These are phyloP conservation scores for Saxophila tyrrhenica DNA, from an alignment of 495 filamentous ascomycete species.

Conservation along the genomic window DNA sequence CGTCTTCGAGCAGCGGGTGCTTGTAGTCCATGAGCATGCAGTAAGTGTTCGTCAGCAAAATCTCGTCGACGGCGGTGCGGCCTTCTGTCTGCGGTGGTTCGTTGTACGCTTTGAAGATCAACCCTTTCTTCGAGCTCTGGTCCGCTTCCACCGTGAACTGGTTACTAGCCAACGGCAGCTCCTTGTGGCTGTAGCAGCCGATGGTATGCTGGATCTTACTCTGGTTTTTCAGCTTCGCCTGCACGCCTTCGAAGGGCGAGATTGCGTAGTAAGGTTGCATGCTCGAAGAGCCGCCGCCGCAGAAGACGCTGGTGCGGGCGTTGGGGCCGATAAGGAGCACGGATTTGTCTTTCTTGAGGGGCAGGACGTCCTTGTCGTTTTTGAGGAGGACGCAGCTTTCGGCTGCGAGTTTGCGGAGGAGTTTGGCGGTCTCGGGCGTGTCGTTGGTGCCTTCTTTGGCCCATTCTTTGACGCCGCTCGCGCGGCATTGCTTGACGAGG, in stretches of 20 bases:
- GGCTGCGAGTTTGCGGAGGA: conserved; percentile 19
- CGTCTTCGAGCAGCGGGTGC: conserved; percentile 42
- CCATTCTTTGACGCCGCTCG: conserved; percentile 48
- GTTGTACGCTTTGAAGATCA: conserved; percentile 50
- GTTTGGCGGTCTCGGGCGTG: conserved; percentile 34
- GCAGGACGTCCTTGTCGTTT: conserved; percentile 24
- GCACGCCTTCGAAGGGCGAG: conserved; percentile 57
- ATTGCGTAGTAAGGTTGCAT: conserved; percentile 70
- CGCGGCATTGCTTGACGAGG: conserved; percentile 51
- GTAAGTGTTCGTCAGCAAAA: conserved; percentile 42
- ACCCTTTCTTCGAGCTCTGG: conserved; percentile 37
- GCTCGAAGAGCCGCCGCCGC: conserved; percentile 71
- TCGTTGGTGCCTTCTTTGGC: conserved; percentile 32
- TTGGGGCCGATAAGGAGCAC: conserved; percentile 76
- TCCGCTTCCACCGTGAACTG: conserved; percentile 11
- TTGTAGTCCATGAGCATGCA: conserved; percentile 54
- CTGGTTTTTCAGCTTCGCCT: conserved; percentile 28
- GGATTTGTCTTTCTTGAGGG: conserved; percentile 30
- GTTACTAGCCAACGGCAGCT: conserved; percentile 15
- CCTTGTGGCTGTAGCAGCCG: conserved; percentile 18
- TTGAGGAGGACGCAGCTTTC: conserved; percentile 30
- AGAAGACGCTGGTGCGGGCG: conserved; percentile 61
- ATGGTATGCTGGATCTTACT: conserved; percentile 14
- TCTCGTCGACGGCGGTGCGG: conserved; percentile 42
- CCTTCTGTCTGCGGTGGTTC: conserved; percentile 35